Base-by-base conservation (phyloP, 2,329 filamentous ascomycete genomes). In the Aspergillus tubingensis region DNA sequence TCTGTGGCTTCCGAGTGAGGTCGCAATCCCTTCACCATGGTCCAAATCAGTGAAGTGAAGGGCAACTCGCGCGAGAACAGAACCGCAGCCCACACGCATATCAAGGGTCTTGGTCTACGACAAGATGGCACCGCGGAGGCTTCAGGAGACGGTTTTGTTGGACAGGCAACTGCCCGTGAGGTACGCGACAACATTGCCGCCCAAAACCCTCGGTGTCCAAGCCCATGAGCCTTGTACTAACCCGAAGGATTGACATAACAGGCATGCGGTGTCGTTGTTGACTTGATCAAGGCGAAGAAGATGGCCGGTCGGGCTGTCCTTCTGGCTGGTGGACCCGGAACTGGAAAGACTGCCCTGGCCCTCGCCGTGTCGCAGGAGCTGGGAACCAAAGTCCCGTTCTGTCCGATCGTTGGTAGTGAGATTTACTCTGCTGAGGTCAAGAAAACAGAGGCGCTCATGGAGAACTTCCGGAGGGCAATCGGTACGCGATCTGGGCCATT, bases 401-500 rank as follows among this genome's bases (percentile, higher is more conserved):
- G 95, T 78, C 93, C 94, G 41, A 98, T 99, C 74, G 95, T 97
- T 56, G 95, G 93, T 70, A 97, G 93, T 82, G 95, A 99, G 79
- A 90, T 99, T 71, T 99, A 97, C 81, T 96, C 92, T 68, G 90
- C 94, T 49, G 95, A 99, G 79, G 93, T 99, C 65, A 99, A 99
- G 87, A 99, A 99, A 87, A 99, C 95, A 53, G 95, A 99, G 79
- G 90, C 96, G 67, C 82, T 99, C 75, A 98, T 98, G 95, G 95
- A 99, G 84, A 98, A 98, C 82, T 99, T 99, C 79, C 87, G 95
- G 75, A 86, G 95, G 74, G 95, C 95, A 61, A 99, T 99, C 77
- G 95, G 94, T 85, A 80, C 52, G 73, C 43, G 48, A 58, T 54
- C 10, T 17, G 11, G 2, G 5, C 7, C 10, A 36, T 15, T 10